These are phyloP conservation scores for Lipomyces mesembrius DNA, from an alignment of 805 yeast genomes.

Conservation along the genomic window DNA sequence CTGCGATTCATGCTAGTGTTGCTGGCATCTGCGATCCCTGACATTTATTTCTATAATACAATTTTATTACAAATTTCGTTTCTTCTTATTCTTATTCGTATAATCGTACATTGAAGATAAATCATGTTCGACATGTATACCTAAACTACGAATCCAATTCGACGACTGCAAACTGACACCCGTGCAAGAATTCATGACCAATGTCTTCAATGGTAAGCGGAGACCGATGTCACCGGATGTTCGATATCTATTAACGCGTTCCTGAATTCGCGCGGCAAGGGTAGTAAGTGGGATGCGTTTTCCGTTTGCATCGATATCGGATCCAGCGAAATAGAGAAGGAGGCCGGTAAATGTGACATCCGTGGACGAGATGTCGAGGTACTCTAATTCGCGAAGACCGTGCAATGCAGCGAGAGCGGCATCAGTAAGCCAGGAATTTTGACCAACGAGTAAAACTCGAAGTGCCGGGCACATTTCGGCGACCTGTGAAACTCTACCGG, in stretches of 20 bases:
- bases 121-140: constrained; percentile 19
- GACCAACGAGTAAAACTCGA: constrained; percentile 11
- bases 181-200: constrained; percentile 17
- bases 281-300: constrained; percentile 3
- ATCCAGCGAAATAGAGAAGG: constrained; percentile 9
- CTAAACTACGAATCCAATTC: constrained; percentile 20
- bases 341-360: constrained; percentile 11
- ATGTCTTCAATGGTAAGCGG: constrained; percentile 1
- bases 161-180: constrained; percentile 11
- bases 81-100: neutral
- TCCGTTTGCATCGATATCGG: constrained; percentile 7
- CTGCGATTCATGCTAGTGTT: too few relatives aligned
- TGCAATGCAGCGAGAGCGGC: constrained; percentile 6
- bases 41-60: too few relatives aligned
- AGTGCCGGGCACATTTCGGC: constrained; percentile 16
- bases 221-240: neutral
- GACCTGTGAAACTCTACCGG: neutral
- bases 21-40: too few relatives aligned
- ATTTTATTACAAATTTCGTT: neutral
- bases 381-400: constrained; percentile 8
- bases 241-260: neutral
- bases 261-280: constrained; percentile 6
- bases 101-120: constrained; percentile 15
- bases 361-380: constrained; percentile 19
- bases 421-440: constrained; percentile 15